A percentile compares a stretch with the other conserved stretches of the same genome.
These are phyloP conservation scores for Wickerhamiella cacticola DNA, from an alignment of 805 yeast genomes.

Conservation along the genomic window DNA sequence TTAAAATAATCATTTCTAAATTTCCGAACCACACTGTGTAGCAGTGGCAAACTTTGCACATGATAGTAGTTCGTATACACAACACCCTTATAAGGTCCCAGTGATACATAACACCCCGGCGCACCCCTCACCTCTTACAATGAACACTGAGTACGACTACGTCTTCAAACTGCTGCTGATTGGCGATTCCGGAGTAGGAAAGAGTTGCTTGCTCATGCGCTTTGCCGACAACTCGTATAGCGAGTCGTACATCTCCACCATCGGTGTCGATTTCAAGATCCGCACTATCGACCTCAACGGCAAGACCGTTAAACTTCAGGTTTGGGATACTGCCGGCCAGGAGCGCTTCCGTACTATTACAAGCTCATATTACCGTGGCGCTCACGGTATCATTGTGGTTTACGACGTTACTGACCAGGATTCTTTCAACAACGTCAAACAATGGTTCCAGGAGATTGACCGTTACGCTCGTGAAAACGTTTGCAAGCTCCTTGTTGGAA, in stretches of 20 bases:
- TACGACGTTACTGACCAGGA: constrained; percentile 94
- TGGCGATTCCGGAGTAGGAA: constrained; percentile 98
- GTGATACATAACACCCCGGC: neutral
- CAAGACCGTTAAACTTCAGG: constrained; percentile 91
- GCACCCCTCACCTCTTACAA: constrained; percentile 2
- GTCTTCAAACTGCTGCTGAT: constrained; percentile 87
- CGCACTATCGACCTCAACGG: constrained; percentile 73
- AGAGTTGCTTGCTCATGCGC: constrained; percentile 85
- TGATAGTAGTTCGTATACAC: too few relatives aligned
- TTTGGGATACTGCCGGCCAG: constrained; percentile 99
- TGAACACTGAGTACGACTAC: constrained; percentile 60
- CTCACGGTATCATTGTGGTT: constrained; percentile 95
- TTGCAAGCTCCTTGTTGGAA: constrained; percentile 88
- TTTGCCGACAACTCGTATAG: constrained; percentile 97
- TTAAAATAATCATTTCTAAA: too few relatives aligned
- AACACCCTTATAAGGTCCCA: neutral
- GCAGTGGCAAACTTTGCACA: too few relatives aligned
- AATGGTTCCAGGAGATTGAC: constrained; percentile 97
- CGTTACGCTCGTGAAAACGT: constrained; percentile 97
- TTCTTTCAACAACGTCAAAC: constrained; percentile 83
- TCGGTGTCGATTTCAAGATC: constrained; percentile 87
- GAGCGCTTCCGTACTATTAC: constrained; percentile 97
- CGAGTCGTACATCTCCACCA: constrained; percentile 92
- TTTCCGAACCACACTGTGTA: too few relatives aligned
- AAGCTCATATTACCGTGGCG: constrained; percentile 94